A percentile compares a stretch with the other conserved stretches of the same genome.
Conservation (phyloP, 306 rosid genomes). For the Malus orientalis region DNA sequence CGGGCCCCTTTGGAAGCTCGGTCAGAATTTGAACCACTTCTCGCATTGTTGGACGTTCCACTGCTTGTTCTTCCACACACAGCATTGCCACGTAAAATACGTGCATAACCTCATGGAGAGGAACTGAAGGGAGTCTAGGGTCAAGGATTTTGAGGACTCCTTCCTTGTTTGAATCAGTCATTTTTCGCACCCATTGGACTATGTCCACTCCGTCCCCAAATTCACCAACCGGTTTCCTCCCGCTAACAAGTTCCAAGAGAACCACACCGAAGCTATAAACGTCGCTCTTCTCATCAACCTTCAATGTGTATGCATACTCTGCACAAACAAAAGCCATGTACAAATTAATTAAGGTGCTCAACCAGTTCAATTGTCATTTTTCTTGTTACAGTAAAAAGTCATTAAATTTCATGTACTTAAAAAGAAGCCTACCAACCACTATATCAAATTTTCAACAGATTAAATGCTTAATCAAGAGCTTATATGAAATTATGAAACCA, state of each 20-base stretch:
- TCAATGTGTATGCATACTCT: slow-evolving; percentile 94
- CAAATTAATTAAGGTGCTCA: not conserved
- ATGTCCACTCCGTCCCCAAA: slow-evolving; percentile 97
- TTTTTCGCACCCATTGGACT: slow-evolving; percentile 89
- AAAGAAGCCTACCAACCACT: slow-evolving; percentile 1
- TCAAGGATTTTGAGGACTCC: slow-evolving; percentile 75
- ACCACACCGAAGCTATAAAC: slow-evolving; percentile 95
- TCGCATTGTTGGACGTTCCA: slow-evolving; percentile 93
- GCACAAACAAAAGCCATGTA: slow-evolving; percentile 11
- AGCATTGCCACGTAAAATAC: slow-evolving; percentile 88
- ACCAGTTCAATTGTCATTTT: not conserved
- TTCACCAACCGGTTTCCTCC: slow-evolving; percentile 93
- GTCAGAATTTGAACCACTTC: slow-evolving; percentile 96
- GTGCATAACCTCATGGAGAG: slow-evolving; percentile 81
- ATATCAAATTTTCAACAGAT: slow-evolving; percentile 5
- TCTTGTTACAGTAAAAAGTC: slow-evolving; percentile 21
- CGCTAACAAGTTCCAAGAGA: slow-evolving; percentile 68
- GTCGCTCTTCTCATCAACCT: slow-evolving; percentile 92
- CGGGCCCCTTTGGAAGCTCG: slow-evolving; percentile 65
- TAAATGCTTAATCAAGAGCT: slow-evolving; percentile 3
- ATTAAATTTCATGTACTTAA: slow-evolving; percentile 14
- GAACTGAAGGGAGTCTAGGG: slow-evolving; percentile 83
- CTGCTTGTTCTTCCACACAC: slow-evolving; percentile 95
- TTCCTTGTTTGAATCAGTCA: slow-evolving; percentile 82
- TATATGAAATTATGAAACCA: not conserved